Percentiles rank a stretch among this genome's conserved stretches.
phyloP scores from a whole-genome alignment of 768 basidiomycete genomes.

The Xerocomellus intermedius region DNA sequence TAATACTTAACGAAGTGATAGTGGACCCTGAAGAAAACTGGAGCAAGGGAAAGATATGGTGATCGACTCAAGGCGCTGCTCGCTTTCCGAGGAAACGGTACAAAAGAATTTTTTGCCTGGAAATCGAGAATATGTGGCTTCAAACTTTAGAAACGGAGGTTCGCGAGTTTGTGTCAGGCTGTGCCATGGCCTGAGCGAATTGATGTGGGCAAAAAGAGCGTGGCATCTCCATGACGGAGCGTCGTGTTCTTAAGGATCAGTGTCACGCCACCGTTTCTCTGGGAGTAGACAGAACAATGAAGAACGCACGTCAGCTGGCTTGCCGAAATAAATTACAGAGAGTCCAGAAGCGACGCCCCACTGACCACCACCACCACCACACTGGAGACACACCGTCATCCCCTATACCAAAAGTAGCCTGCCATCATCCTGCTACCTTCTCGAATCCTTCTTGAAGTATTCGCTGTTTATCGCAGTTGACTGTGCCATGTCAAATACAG shows the following conservation, averaged over 20 bases:
- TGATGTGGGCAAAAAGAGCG: slow-evolving; percentile 1
- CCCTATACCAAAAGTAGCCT: not conserved
- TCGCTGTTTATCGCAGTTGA: slow-evolving; percentile 81
- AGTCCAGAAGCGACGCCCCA: slow-evolving; percentile 21
- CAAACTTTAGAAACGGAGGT: not conserved
- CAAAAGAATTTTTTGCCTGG: not conserved
- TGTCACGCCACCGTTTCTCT: slow-evolving; percentile 8
- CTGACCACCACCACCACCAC: slow-evolving; percentile 6
- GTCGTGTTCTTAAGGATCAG: slow-evolving; percentile 8
- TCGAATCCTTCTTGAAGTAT: slow-evolving; percentile 68
- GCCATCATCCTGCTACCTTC: slow-evolving; percentile 26
- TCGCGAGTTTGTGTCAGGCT: not conserved
- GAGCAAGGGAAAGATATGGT: not conserved
- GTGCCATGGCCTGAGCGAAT: not conserved
- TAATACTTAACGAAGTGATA: not conserved
- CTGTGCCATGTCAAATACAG: slow-evolving; percentile 82
- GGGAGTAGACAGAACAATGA: slow-evolving; percentile 12
- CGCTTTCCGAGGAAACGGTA: not conserved
- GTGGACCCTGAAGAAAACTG: slow-evolving; percentile 1
- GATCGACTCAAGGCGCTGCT: not conserved
- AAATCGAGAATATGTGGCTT: not conserved
- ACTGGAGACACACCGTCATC: slow-evolving; percentile 6
- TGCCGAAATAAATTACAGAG: slow-evolving; percentile 28
- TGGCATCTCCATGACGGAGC: slow-evolving; percentile 7
- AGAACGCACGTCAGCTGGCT: slow-evolving; percentile 26